Conservation (phyloP, 805 yeast species). For the Metschnikowia santaceciliae region DNA sequence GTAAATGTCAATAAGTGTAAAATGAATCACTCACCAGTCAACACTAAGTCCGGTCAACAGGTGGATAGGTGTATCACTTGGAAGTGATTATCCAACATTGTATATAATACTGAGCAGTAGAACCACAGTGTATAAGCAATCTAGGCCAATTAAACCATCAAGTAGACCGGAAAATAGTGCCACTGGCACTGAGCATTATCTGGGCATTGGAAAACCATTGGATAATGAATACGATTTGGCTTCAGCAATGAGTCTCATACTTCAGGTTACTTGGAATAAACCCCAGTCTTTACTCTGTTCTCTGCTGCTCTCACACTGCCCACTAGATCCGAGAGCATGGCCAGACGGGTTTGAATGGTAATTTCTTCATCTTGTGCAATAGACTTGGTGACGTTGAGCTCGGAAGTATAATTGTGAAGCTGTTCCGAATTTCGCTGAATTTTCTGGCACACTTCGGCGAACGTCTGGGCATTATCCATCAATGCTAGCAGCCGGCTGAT, state of each 20-base stretch:
- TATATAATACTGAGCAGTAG: too few species aligned
- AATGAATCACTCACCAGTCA: too few species aligned
- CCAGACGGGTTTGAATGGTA: conserved; percentile 18
- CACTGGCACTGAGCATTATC: too few species aligned
- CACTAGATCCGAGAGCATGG: conserved; percentile 21
- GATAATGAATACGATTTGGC: too few species aligned
- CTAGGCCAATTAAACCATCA: too few species aligned
- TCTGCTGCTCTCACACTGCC: conserved; percentile 18
- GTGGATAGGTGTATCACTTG: too few species aligned
- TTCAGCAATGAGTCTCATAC: neutral
- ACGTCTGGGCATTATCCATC: conserved; percentile 1
- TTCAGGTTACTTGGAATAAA: neutral
- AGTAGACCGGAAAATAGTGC: too few species aligned
- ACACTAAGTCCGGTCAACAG: too few species aligned
- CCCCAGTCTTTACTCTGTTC: conserved; percentile 1
- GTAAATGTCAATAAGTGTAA: too few species aligned
- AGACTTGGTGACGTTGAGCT: conserved; percentile 9
- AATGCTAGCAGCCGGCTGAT: conserved; percentile 5
- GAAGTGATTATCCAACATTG: too few species aligned
- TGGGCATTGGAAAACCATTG: too few species aligned
- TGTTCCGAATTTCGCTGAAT: conserved; percentile 1
- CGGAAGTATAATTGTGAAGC: conserved; percentile 15
- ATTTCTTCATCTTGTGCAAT: conserved; percentile 18
- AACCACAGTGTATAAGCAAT: too few species aligned
- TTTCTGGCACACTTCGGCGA: neutral